Conservation (phyloP, 2,329 filamentous ascomycete species). For the Colletotrichum sp. region DNA sequence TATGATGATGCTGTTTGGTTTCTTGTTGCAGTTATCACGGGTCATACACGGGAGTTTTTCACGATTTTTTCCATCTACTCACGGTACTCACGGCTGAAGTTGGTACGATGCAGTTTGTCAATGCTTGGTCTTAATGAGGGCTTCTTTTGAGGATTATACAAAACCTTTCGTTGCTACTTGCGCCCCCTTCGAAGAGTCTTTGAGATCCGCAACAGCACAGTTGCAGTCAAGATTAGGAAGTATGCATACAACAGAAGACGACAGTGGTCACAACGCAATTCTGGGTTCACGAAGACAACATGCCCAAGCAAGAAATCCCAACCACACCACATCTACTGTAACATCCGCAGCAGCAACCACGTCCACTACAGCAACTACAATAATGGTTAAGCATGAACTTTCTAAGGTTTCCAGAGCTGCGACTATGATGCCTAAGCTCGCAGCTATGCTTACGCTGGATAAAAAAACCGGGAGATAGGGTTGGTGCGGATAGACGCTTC, state of each 20-base stretch:
- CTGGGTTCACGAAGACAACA: neutral
- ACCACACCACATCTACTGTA: neutral
- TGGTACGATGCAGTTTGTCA: neutral
- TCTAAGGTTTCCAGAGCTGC: neutral
- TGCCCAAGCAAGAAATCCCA: fast-evolving
- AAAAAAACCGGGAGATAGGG: neutral
- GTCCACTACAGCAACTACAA: neutral
- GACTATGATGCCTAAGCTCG: neutral
- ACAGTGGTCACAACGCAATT: neutral
- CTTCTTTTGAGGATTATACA: neutral
- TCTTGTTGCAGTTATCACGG: neutral
- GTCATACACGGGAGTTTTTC: neutral
- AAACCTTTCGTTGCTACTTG: neutral
- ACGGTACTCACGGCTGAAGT: neutral
- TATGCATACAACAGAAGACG: neutral
- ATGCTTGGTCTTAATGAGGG: neutral
- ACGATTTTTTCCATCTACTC: neutral
- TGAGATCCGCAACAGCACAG: neutral
- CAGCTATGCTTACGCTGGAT: neutral
- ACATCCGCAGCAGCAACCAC: neutral
- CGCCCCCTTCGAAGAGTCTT: neutral
- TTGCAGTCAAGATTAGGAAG: fast-evolving
- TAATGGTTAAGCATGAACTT: neutral
- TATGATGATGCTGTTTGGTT: neutral
- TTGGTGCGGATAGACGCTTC: neutral